phyloP scores from a whole-genome alignment of 108 stramenopile genomes.

The Nannochloropsis gaditana region DNA sequence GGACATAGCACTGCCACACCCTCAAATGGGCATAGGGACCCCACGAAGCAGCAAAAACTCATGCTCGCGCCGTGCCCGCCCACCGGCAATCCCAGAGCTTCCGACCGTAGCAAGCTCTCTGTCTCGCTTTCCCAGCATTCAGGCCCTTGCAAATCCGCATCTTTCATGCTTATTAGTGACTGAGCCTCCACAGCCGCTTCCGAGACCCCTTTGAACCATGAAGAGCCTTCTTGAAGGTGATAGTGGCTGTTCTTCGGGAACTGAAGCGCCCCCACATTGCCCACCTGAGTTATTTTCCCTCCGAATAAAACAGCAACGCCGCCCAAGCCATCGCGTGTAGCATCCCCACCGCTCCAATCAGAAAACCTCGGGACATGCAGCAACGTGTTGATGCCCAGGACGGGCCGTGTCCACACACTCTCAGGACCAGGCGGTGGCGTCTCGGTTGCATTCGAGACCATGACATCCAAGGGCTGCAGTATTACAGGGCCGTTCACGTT shows the following conservation, averaged over 20 bases:
- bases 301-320: not conserved
- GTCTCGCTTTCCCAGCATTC: slow-evolving; percentile 12
- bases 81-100: slow-evolving; percentile 8
- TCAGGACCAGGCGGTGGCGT: not conserved
- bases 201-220: not conserved
- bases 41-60: slow-evolving; percentile 3
- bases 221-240: not conserved
- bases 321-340: no score
- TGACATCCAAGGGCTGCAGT: not conserved
- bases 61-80: not conserved
- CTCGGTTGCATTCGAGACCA: not conserved
- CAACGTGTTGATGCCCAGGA: not conserved
- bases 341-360: not conserved
- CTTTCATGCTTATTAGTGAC: not conserved
- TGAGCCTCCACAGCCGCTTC: not conserved
- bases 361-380: not conserved
- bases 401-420: not conserved
- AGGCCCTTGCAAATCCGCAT: not conserved
- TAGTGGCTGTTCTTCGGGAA: not conserved
- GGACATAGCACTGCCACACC: not conserved
- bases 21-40: slow-evolving; percentile 16
- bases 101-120: slow-evolving; percentile 7
- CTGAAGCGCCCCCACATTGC: not conserved
- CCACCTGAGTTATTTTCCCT: not conserved
- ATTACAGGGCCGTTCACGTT: not conserved